phyloP scores from a whole-genome alignment of 1,284 basidiomycete species.

The Ustilago tritici region DNA sequence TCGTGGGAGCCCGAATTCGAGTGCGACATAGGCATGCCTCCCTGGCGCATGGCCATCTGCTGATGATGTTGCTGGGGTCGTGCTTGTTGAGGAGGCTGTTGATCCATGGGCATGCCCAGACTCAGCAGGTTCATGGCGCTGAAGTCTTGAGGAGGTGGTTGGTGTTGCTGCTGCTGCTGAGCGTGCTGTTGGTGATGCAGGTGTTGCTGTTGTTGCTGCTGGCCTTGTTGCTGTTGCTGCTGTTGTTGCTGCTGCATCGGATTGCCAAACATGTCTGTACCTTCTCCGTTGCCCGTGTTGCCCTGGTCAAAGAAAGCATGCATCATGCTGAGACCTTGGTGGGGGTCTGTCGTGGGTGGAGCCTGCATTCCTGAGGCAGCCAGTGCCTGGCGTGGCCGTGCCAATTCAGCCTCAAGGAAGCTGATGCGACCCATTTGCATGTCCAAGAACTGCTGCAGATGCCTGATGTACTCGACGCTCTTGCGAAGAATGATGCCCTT shows the following conservation, averaged over 20 bases:
- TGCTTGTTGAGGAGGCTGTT: slow-evolving; percentile 8
- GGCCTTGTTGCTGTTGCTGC: slow-evolving; percentile 20
- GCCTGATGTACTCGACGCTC: slow-evolving; percentile 67
- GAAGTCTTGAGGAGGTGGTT: slow-evolving; percentile 39
- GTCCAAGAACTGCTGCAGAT: slow-evolving; percentile 65
- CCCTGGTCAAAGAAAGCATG: slow-evolving; percentile 42
- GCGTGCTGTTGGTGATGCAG: slow-evolving; percentile 9
- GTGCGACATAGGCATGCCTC: slow-evolving; percentile 17
- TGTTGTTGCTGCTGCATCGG: slow-evolving; percentile 28
- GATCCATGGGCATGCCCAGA: slow-evolving; percentile 43
- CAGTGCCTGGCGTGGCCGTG: slow-evolving; percentile 41
- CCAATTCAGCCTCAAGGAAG: slow-evolving; percentile 60
- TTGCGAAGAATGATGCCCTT: slow-evolving; percentile 68
- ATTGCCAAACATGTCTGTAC: slow-evolving; percentile 18
- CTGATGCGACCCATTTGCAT: slow-evolving; percentile 61
- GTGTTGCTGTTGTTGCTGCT: slow-evolving; percentile 10
- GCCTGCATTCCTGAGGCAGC: slow-evolving; percentile 50
- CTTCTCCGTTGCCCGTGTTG: slow-evolving; percentile 10
- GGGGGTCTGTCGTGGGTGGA: slow-evolving; percentile 45
- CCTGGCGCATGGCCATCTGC: slow-evolving; percentile 29
- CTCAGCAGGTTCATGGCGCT: slow-evolving; percentile 48
- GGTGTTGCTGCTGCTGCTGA: slow-evolving; percentile 23
- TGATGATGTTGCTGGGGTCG: slow-evolving; percentile 13
- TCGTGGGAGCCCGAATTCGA: slow-evolving; percentile 28
- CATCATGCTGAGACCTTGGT: slow-evolving; percentile 51